These are phyloP conservation scores for Coemansia sp. DNA, from an alignment of 192 early-diverging fungal genomes.

Conservation along the genomic window DNA sequence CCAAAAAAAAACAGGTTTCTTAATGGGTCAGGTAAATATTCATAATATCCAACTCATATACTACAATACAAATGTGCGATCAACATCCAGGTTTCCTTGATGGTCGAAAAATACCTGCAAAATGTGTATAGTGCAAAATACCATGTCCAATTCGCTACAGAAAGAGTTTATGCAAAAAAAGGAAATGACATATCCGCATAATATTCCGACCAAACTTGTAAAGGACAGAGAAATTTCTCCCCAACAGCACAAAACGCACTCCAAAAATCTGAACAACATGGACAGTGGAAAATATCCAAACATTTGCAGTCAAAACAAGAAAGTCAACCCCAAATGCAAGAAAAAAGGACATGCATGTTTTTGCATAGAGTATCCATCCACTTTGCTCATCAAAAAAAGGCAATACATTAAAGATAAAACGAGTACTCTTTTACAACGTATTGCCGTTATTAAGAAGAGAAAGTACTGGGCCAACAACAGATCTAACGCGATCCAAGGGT, in stretches of 20 bases:
- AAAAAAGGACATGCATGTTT: neutral
- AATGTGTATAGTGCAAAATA: neutral
- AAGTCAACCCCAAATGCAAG: neutral
- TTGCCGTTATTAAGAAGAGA: constrained; percentile 50
- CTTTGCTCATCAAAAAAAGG: neutral
- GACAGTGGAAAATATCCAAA: neutral
- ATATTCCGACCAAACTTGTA: neutral
- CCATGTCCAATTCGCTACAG: neutral
- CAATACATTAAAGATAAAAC: neutral
- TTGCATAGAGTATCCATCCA: neutral
- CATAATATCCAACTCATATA: neutral
- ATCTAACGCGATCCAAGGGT: constrained; percentile 48
- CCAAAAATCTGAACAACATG: neutral
- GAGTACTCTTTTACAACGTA: constrained; percentile 13
- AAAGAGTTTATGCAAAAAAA: neutral
- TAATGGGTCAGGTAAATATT: neutral
- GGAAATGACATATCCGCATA: neutral
- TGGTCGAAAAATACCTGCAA: too few relatives aligned
- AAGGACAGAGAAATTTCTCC: neutral
- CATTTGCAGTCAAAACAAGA: too few relatives aligned
- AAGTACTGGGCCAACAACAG: constrained; percentile 48
- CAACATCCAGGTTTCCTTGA: neutral
- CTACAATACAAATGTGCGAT: neutral
- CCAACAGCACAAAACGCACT: neutral
- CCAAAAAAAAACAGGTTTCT: neutral